These are phyloP conservation scores for Aspergillus sp. DNA, from an alignment of 2,329 filamentous ascomycete genomes.

Conservation along the genomic window DNA sequence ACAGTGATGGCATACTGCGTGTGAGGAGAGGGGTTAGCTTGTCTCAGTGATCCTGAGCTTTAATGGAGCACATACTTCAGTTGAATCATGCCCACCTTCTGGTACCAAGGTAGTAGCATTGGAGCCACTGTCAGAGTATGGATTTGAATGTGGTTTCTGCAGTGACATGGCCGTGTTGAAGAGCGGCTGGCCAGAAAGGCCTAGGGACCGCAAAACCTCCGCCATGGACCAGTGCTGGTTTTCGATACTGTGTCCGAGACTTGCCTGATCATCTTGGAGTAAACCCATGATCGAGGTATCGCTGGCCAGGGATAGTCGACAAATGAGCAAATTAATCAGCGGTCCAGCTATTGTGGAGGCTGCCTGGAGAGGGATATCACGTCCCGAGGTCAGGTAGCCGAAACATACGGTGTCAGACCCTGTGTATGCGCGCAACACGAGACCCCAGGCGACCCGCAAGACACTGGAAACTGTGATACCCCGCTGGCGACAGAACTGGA, in stretches of 20 bases:
- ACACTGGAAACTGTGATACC: constrained; percentile 29
- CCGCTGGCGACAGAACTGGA: constrained; percentile 8
- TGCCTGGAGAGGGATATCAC: constrained; percentile 33
- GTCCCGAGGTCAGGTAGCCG: constrained; percentile 41
- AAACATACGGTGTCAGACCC: constrained; percentile 39
- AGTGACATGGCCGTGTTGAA: constrained; percentile 23
- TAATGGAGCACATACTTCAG: constrained; percentile 13
- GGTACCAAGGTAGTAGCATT: not conserved
- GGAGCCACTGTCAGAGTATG: not conserved
- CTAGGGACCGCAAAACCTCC: constrained; percentile 13
- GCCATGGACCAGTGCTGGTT: constrained; percentile 16
- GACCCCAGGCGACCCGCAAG: constrained; percentile 39
- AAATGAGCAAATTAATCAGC: constrained; percentile 20
- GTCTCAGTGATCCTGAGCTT: not conserved
- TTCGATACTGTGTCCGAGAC: constrained; percentile 5
- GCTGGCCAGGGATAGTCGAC: constrained; percentile 4
- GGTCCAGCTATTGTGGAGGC: constrained; percentile 40
- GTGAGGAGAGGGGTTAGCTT: not conserved
- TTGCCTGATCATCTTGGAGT: not conserved
- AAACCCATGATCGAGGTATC: not conserved
- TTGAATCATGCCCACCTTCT: constrained; percentile 11
- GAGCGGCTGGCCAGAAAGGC: constrained; percentile 11
- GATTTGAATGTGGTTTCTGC: constrained; percentile 5
- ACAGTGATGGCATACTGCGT: constrained; percentile 9
- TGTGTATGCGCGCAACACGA: constrained; percentile 37